Conservation (phyloP, 2,329 filamentous ascomycete species). For the Penicillium thymicola region DNA sequence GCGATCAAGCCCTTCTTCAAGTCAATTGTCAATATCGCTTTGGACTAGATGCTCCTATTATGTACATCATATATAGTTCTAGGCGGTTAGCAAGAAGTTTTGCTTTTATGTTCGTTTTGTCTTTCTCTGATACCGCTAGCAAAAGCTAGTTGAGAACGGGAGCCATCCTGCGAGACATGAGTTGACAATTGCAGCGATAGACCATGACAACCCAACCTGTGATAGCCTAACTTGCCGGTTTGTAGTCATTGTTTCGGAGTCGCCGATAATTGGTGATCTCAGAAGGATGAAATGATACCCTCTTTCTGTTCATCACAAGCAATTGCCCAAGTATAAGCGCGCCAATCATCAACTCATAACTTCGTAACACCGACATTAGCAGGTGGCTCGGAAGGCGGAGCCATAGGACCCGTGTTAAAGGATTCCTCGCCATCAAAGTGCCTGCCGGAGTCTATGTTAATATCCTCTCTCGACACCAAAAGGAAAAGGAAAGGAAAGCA, state of each 20-base stretch:
- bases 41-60: not conserved
- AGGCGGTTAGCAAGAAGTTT: not conserved
- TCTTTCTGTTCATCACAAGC: not conserved
- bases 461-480: conserved; percentile 1
- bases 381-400: conserved; percentile 18
- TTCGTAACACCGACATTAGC: conserved; percentile 15
- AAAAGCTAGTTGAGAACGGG: not conserved
- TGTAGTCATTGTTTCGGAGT: no score
- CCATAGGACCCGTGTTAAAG: conserved; percentile 41
- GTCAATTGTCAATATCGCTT: not conserved
- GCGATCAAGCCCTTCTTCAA: not conserved
- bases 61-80: not conserved
- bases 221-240: not conserved
- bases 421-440: conserved; percentile 48
- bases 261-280: no score
- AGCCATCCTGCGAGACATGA: not conserved
- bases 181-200: not conserved
- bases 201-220: not conserved
- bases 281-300: not conserved
- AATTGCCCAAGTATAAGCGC: no score
- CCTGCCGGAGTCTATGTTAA: conserved; percentile 31
- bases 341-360: conserved; percentile 14
- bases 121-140: no score
- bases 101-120: no score
- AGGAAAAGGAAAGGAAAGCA: conserved; percentile 17